phyloP scores from a whole-genome alignment of 768 basidiomycete species.

The Mycena capillaripes region DNA sequence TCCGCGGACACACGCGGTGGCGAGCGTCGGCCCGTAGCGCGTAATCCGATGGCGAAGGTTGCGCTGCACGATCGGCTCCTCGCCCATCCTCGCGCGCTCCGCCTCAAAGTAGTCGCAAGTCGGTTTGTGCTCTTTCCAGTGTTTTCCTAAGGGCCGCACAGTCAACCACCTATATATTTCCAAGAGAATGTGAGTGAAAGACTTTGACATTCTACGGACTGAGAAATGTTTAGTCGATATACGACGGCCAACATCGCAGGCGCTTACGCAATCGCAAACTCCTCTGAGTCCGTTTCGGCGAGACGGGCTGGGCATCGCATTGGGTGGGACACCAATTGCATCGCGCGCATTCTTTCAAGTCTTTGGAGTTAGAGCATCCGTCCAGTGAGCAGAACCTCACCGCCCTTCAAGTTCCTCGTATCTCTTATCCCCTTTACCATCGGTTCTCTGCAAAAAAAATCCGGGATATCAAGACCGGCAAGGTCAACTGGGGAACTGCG shows the following conservation, averaged over 20 bases:
- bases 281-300: not conserved
- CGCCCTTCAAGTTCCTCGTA: not conserved
- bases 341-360: constrained; percentile 2
- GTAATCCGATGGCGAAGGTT: constrained; percentile 14
- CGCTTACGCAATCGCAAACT: not conserved
- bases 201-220: constrained; percentile 10
- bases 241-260: too few relatives aligned
- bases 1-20: not conserved
- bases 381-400: constrained; percentile 10
- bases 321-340: not conserved
- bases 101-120: constrained; percentile 15
- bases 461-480: too few relatives aligned
- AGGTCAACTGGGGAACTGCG: too few relatives aligned
- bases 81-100: not conserved
- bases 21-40: constrained; percentile 14
- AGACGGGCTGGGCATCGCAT: not conserved
- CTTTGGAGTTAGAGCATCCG: not conserved
- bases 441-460: constrained; percentile 4
- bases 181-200: not conserved
- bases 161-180: not conserved
- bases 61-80: constrained; percentile 1
- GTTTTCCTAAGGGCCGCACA: not conserved
- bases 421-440: not conserved
- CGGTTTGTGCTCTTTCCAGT: constrained; percentile 16
- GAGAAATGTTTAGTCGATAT: not conserved